phyloP scores from a whole-genome alignment of 1,284 basidiomycete genomes.

The Moniliella sp. region DNA sequence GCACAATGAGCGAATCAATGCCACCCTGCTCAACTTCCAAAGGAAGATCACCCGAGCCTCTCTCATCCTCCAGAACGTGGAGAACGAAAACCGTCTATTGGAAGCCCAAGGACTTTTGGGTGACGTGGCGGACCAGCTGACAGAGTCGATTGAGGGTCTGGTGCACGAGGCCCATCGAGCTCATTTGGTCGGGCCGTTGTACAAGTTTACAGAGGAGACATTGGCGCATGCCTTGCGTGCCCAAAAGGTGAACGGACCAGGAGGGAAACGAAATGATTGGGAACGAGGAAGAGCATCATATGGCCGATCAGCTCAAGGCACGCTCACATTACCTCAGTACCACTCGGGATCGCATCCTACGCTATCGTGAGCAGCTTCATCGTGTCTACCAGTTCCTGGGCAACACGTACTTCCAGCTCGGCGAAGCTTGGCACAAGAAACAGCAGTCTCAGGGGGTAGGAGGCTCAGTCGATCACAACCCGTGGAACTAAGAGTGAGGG shows the following conservation, averaged over 20 bases:
- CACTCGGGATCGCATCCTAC: slow-evolving; percentile 1
- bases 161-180: not conserved
- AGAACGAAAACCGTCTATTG: slow-evolving; percentile 3
- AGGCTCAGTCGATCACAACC: no score
- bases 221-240: not conserved
- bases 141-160: no score
- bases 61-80: slow-evolving; percentile 13
- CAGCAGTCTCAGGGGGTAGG: no score
- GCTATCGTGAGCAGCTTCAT: slow-evolving; percentile 17
- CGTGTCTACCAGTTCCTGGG: slow-evolving; percentile 18
- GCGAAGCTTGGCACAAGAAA: no score
- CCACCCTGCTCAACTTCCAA: slow-evolving; percentile 6
- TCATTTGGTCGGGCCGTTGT: slow-evolving; percentile 1
- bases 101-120: slow-evolving; percentile 2
- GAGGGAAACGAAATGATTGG: not conserved
- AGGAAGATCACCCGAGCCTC: slow-evolving; percentile 14
- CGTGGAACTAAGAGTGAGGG: no score
- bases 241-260: no score
- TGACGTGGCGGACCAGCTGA: no score
- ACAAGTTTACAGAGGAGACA: slow-evolving; percentile 1
- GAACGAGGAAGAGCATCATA: not conserved
- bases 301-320: not conserved
- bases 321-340: not conserved
- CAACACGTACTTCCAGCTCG: slow-evolving; percentile 22
- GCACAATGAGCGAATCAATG: slow-evolving; percentile 7